These are phyloP conservation scores for Colletotrichum camelliae DNA, from an alignment of 2,329 filamentous ascomycete genomes.

Conservation along the genomic window DNA sequence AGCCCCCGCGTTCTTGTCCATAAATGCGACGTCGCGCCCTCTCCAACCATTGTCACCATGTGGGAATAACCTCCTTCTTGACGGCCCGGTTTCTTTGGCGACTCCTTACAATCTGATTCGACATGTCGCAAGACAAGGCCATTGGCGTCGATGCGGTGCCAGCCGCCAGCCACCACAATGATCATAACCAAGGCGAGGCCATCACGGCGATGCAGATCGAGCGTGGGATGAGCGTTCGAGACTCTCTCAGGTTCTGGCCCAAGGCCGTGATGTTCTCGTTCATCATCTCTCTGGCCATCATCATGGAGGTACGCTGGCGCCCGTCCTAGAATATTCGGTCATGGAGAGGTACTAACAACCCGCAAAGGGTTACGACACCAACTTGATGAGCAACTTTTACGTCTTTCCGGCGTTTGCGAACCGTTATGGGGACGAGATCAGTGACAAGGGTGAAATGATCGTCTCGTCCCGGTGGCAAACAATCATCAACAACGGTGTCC, in stretches of 20 bases:
- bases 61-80: slow-evolving; percentile 13
- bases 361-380: slow-evolving; percentile 40
- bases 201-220: slow-evolving; percentile 23
- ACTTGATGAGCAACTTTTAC: slow-evolving; percentile 41
- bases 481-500: slow-evolving; percentile 47
- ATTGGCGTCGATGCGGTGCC: slow-evolving; percentile 9
- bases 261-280: slow-evolving; percentile 25
- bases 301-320: slow-evolving; percentile 28
- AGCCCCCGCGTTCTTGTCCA: background rate
- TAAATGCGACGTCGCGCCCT: slow-evolving; percentile 7
- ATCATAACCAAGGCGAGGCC: slow-evolving; percentile 10
- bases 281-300: slow-evolving; percentile 29
- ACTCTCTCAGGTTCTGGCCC: slow-evolving; percentile 26
- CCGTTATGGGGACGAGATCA: slow-evolving; percentile 42
- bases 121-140: slow-evolving; percentile 16
- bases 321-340: background rate
- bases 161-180: slow-evolving; percentile 4
- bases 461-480: slow-evolving; percentile 58
- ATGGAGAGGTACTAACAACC: background rate
- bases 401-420: slow-evolving; percentile 38
- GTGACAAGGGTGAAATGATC: slow-evolving; percentile 43
- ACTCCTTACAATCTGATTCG: background rate
- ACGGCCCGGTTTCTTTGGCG: background rate
- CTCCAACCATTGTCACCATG: background rate
- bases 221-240: slow-evolving; percentile 25